Percentiles rank a stretch among this genome's conserved stretches.
phyloP scores from a whole-genome alignment of 2,329 filamentous ascomycete genomes.

The Alternaria postmessia region DNA sequence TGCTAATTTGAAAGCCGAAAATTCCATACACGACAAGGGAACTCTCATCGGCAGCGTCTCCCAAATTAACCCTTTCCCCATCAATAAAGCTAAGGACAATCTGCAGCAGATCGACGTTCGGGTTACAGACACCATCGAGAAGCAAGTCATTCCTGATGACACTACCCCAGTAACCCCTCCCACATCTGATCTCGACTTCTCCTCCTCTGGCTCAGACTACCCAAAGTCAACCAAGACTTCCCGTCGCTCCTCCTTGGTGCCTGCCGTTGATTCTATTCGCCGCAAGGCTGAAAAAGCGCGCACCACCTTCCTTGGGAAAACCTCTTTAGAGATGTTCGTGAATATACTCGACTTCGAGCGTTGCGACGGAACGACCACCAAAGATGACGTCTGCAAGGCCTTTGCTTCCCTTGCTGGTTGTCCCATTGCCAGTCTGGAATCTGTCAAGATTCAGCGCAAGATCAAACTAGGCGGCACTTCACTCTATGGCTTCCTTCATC shows the following conservation, averaged over 20 bases:
- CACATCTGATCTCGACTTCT: background rate
- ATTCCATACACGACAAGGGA: background rate
- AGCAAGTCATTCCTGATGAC: background rate
- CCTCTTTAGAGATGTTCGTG: slow-evolving; percentile 1
- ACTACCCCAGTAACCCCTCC: background rate
- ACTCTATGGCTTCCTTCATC: background rate
- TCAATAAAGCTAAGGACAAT: background rate
- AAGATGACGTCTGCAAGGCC: background rate
- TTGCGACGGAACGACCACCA: slow-evolving; percentile 5
- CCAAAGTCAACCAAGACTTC: background rate
- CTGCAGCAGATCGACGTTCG: background rate
- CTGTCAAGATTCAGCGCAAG: background rate
- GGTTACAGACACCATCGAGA: too few species aligned
- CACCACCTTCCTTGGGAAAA: slow-evolving; percentile 8
- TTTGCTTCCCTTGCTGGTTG: background rate
- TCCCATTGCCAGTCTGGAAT: background rate
- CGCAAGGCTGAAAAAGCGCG: background rate
- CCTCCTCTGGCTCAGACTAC: background rate
- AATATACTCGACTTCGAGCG: slow-evolving; percentile 1
- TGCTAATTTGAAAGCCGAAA: background rate
- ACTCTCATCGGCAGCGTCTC: background rate
- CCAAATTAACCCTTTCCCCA: background rate
- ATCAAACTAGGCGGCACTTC: background rate
- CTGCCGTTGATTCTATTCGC: background rate
- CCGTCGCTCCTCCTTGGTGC: background rate